Percentiles rank a stretch among this genome's conserved stretches.
phyloP scores from a whole-genome alignment of 768 basidiomycete genomes.

The Panaeolus papilionaceus region DNA sequence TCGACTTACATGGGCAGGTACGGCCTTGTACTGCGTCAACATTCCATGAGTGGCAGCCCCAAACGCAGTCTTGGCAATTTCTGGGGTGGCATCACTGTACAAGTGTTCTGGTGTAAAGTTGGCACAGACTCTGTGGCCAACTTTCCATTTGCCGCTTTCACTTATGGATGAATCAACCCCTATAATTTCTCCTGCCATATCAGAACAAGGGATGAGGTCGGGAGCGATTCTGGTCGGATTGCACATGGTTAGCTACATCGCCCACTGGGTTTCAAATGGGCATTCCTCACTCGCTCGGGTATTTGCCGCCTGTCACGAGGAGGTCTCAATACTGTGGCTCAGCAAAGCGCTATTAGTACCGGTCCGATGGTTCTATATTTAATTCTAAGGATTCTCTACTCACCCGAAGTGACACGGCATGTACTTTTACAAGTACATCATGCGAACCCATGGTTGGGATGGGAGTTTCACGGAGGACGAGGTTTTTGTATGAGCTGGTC shows the following conservation, averaged over 20 bases:
- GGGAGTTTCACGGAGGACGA: conserved; percentile 34
- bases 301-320: conserved; percentile 46
- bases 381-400: background rate
- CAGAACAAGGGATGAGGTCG: conserved; percentile 48
- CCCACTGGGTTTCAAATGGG: no score
- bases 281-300: conserved; percentile 22
- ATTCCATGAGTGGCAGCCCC: conserved; percentile 60
- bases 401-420: conserved; percentile 65
- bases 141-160: conserved; percentile 45
- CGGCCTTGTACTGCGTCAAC: conserved; percentile 56
- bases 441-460: conserved; percentile 40
- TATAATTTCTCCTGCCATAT: conserved; percentile 65
- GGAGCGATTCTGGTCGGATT: conserved; percentile 19
- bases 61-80: conserved; percentile 41
- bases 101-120: conserved; percentile 58
- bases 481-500: conserved; percentile 24
- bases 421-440: conserved; percentile 63
- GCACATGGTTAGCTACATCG: no score
- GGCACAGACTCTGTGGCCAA: conserved; percentile 61
- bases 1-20: conserved; percentile 36
- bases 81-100: conserved; percentile 45
- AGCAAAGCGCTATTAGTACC: background rate
- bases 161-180: conserved; percentile 49
- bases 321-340: conserved; percentile 55
- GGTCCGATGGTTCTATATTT: no score